Evolutionary conservation across 2,329 filamentous ascomycete genomes (phyloP).

Genomic region (Arthrobotrys megalospora): DNA sequence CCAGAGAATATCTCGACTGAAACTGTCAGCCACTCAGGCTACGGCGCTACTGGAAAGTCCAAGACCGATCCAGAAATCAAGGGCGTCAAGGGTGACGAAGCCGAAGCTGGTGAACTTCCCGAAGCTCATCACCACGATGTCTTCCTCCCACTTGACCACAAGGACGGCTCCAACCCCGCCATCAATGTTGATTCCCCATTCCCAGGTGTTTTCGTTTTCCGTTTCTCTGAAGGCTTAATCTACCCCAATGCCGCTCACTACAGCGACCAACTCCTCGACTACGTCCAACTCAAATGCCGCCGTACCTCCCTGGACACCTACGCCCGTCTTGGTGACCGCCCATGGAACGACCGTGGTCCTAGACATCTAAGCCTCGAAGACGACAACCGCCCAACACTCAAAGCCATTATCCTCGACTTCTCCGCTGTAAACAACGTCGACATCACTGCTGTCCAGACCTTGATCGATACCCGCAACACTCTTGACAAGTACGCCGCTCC

Average conservation of each 20-base stretch:
- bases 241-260: slow-evolving; percentile 95
- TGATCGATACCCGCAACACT: slow-evolving; percentile 95
- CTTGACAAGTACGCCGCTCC: slow-evolving; percentile 87
- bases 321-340: slow-evolving; percentile 79
- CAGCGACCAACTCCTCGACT: slow-evolving; percentile 81
- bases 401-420: slow-evolving; percentile 94
- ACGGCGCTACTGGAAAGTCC: slow-evolving; percentile 47
- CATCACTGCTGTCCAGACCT: slow-evolving; percentile 88
- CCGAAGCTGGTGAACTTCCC: slow-evolving; percentile 66
- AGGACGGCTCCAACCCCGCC: slow-evolving; percentile 90
- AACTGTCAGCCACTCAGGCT: slow-evolving; percentile 67
- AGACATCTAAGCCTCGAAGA: slow-evolving; percentile 70
- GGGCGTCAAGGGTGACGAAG: slow-evolving; percentile 62
- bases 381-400: slow-evolving; percentile 77
- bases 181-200: slow-evolving; percentile 85
- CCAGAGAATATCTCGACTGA: slow-evolving; percentile 78
- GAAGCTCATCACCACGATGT: slow-evolving; percentile 76
- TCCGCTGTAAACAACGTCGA: slow-evolving; percentile 94
- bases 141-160: slow-evolving; percentile 87
- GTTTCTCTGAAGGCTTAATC: slow-evolving; percentile 94
- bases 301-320: slow-evolving; percentile 81
- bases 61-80: slow-evolving; percentile 63
- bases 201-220: slow-evolving; percentile 94
- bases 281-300: slow-evolving; percentile 80
- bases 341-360: slow-evolving; percentile 83